phyloP scores from a whole-genome alignment of 768 basidiomycete species.

The Scleroderma bovista region DNA sequence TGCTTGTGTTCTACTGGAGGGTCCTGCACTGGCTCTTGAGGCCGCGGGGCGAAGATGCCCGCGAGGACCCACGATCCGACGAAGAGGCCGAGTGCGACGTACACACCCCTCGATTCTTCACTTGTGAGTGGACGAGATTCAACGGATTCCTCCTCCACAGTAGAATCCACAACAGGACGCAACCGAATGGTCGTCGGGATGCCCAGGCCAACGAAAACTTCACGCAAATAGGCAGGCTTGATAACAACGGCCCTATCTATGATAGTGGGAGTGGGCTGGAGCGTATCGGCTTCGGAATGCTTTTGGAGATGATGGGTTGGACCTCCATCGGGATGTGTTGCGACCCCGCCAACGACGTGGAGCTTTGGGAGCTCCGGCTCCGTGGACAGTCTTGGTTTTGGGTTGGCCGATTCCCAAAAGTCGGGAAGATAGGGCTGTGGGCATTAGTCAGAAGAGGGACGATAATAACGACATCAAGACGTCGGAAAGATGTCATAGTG shows the following conservation, averaged over 20 bases:
- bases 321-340: slow-evolving; percentile 43
- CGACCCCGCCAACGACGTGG: slow-evolving; percentile 42
- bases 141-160: slow-evolving; percentile 13
- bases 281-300: slow-evolving; percentile 6
- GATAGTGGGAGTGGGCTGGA: slow-evolving; percentile 3
- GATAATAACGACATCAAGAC: slow-evolving; percentile 6
- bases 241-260: slow-evolving; percentile 11
- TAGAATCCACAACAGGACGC: slow-evolving; percentile 16
- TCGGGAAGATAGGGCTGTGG: slow-evolving; percentile 55
- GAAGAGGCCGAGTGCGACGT: slow-evolving; percentile 42
- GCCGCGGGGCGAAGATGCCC: slow-evolving; percentile 20
- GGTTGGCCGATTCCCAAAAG: slow-evolving; percentile 50
- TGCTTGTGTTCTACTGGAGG: slow-evolving; percentile 6
- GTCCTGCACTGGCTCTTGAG: slow-evolving; percentile 8
- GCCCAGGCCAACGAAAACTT: slow-evolving; percentile 34
- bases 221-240: slow-evolving; percentile 14
- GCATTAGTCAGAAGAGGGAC: slow-evolving; percentile 2
- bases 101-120: slow-evolving; percentile 46
- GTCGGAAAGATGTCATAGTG: slow-evolving; percentile 4
- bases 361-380: slow-evolving; percentile 39
- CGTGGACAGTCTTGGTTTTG: slow-evolving; percentile 23
- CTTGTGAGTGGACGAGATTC: slow-evolving; percentile 32
- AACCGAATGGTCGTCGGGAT: slow-evolving; percentile 29
- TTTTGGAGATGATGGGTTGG: slow-evolving; percentile 39
- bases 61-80: slow-evolving; percentile 45